Conservation (phyloP, 2,329 filamentous ascomycete genomes). For the Xylaria multiplex region DNA sequence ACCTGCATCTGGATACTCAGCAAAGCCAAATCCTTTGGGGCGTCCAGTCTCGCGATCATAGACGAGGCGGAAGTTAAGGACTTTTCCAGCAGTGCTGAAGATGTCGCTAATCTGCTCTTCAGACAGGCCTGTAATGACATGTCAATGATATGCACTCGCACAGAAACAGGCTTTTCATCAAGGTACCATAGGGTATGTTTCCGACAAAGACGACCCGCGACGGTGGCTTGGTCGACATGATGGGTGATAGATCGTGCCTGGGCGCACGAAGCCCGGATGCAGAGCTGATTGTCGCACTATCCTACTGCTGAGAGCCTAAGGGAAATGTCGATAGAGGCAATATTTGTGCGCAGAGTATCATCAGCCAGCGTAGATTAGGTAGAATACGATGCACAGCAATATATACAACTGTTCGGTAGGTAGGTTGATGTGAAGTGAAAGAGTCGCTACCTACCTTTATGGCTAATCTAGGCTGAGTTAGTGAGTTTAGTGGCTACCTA, state of each 20-base stretch:
- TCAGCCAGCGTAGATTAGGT: not conserved
- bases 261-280: conserved; percentile 14
- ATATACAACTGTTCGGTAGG: not conserved
- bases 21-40: conserved; percentile 96
- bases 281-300: conserved; percentile 8
- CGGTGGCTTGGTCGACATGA: conserved; percentile 78
- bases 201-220: conserved; percentile 86
- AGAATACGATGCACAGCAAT: not conserved
- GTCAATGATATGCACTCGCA: conserved; percentile 11
- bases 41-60: conserved; percentile 95
- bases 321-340: not conserved
- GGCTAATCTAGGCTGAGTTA: no score
- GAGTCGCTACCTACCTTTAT: no score
- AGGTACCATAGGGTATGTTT: conserved; percentile 80
- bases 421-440: not conserved
- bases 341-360: not conserved
- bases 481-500: no score
- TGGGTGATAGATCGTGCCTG: conserved; percentile 45
- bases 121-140: conserved; percentile 76
- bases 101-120: conserved; percentile 97
- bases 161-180: not conserved
- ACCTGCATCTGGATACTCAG: conserved; percentile 93
- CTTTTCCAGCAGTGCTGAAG: conserved; percentile 88
- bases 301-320: not conserved
- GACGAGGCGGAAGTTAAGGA: conserved; percentile 90